Percentiles rank a stretch among this genome's conserved stretches.
Conservation (phyloP, 2,329 filamentous ascomycete genomes). For the Falciphora oryzae region DNA sequence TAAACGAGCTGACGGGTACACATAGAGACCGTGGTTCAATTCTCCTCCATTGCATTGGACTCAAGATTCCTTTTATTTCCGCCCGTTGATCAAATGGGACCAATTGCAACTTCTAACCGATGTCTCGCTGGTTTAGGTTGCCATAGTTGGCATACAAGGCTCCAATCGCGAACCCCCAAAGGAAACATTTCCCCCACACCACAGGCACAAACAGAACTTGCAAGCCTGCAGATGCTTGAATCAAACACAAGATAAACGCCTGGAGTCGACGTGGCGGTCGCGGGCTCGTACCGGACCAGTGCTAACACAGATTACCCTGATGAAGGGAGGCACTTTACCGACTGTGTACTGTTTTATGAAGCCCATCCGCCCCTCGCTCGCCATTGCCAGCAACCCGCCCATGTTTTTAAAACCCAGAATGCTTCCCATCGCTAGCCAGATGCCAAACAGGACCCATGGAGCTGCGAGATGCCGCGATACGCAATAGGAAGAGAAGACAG, state of each 20-base stretch:
- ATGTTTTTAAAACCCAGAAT: conserved; percentile 7
- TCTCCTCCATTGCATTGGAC: neutral
- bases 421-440: conserved; percentile 9
- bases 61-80: neutral
- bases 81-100: neutral
- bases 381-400: conserved; percentile 1
- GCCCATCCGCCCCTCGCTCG: neutral
- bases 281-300: neutral
- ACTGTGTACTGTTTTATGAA: neutral
- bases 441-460: conserved; percentile 5
- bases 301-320: neutral
- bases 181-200: neutral
- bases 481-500: neutral
- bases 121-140: no score
- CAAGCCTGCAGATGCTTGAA: neutral
- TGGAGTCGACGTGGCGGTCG: neutral
- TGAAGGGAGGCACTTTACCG: neutral
- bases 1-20: no score
- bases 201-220: neutral
- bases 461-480: neutral
- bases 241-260: neutral
- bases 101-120: neutral
- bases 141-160: neutral
- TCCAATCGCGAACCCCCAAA: neutral
- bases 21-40: no score